Evolutionary conservation across 768 basidiomycete genomes (phyloP).

Genomic region (Hortiboletus flavorubellus): DNA sequence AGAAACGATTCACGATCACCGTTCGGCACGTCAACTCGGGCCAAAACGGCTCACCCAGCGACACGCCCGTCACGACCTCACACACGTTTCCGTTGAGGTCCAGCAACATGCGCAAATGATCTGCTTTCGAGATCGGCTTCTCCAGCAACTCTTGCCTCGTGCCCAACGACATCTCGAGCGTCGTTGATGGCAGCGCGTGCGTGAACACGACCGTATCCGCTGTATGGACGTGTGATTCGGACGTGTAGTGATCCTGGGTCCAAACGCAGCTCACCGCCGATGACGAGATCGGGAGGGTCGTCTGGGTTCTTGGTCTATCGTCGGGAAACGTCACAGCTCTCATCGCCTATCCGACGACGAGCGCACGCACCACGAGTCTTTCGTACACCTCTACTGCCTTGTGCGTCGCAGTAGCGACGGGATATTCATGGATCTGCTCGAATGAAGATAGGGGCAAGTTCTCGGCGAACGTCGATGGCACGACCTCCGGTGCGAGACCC

Average conservation of each 20-base stretch:
- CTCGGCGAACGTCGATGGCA: conserved; percentile 80
- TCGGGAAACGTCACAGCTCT: background rate
- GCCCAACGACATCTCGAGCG: conserved; percentile 39
- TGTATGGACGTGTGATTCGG: conserved; percentile 27
- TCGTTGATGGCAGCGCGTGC: conserved; percentile 59
- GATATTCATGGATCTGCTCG: conserved; percentile 69
- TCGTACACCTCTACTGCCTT: conserved; percentile 89
- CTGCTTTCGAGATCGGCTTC: conserved; percentile 76
- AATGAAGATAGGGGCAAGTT: conserved; percentile 66
- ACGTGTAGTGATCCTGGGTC: background rate
- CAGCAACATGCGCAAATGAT: conserved; percentile 83
- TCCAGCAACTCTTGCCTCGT: conserved; percentile 76
- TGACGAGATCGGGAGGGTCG: conserved; percentile 76
- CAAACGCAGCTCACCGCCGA: conserved; percentile 49
- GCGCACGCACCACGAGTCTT: conserved; percentile 57
- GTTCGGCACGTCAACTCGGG: no score
- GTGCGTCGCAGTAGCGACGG: conserved; percentile 69
- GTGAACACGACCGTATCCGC: conserved; percentile 97
- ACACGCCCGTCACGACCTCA: conserved; percentile 90
- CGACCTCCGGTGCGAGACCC: conserved; percentile 66
- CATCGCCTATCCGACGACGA: background rate
- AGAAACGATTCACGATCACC: background rate
- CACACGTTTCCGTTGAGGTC: conserved; percentile 85
- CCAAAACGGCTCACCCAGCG: conserved; percentile 53
- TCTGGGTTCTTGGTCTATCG: conserved; percentile 51